phyloP scores from a whole-genome alignment of 768 basidiomycete species.

The Steccherinum ochraceum region DNA sequence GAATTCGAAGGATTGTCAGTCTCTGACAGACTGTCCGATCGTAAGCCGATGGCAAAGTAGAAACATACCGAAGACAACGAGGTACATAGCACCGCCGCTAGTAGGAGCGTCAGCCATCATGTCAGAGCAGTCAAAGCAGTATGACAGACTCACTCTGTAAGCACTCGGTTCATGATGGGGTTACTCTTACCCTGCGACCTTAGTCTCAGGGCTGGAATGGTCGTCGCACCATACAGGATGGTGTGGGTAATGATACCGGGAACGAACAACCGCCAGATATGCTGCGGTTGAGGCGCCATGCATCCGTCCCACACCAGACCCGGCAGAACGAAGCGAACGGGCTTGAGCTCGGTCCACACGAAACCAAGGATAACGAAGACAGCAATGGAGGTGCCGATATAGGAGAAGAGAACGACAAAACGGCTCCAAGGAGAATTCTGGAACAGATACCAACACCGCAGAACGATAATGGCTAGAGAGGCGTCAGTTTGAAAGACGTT shows the following conservation, averaged over 20 bases:
- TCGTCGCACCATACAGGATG: constrained; percentile 13
- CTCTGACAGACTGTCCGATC: not conserved
- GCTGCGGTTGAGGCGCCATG: constrained; percentile 11
- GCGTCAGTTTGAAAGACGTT: not conserved
- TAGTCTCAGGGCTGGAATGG: constrained; percentile 9
- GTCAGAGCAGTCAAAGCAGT: not conserved
- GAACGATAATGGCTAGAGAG: constrained; percentile 12
- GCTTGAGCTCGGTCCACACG: constrained; percentile 7
- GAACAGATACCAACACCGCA: constrained; percentile 18
- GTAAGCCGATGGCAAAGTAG: not conserved
- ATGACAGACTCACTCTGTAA: constrained; percentile 10
- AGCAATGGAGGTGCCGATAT: constrained; percentile 5
- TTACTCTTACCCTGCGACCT: constrained; percentile 5
- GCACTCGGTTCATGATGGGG: constrained; percentile 11
- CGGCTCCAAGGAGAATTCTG: constrained; percentile 8
- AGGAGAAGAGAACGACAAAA: constrained; percentile 6
- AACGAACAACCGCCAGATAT: constrained; percentile 12
- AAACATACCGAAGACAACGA: constrained; percentile 11
- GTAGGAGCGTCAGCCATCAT: not conserved
- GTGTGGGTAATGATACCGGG: constrained; percentile 15
- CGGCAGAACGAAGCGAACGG: constrained; percentile 3
- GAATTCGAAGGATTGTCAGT: not conserved
- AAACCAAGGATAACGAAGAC: constrained; percentile 2
- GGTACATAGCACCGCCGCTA: constrained; percentile 16
- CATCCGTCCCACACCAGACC: constrained; percentile 10